Evolutionary conservation across 2,329 filamentous ascomycete genomes (phyloP), one percentile per base, ranked within the genome.

Genomic region (Aphanocladium album): DNA sequence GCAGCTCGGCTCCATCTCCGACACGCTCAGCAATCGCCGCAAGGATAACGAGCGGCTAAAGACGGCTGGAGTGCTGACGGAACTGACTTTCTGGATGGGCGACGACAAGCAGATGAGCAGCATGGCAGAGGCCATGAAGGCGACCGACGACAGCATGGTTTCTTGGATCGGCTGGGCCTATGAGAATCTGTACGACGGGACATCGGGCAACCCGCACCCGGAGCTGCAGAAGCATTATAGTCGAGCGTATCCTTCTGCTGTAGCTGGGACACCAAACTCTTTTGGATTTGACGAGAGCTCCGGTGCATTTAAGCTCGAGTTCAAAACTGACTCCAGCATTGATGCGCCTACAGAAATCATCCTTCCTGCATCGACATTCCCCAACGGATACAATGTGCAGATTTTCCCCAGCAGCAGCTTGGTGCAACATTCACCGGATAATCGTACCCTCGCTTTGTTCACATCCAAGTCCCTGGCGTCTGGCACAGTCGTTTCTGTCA

Each of bases 121-220:
- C 19, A 58, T 65, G 16, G 59, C 43, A 11, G 62, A 65, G 8
- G 64, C 62, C 27, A 50, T 65, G 60, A 35, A 51, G 35, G 64
- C 64, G 1, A 60, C 62, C 7, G 64, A 65, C 43, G 61, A 54
- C 23, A 51, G 55, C 61, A 64, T 65, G 62, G 49, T 65, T 5
- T 65, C 64, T 5, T 65, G 64, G 64, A 61, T 64, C 12, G 64
- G 64, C 23, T 64, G 64, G 64, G 64, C 64, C 14, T 65, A 65
- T 45, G 64, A 64, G 51, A 65, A 65, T 27, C 61, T 65, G 14
- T 65, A 65, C 55, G 45, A 64, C 25, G 61, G 62, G 46, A 51
- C 61, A 1, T 47, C 62, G 5, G 64, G 62, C 14, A 49, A 58
- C 51, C 61, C 64, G 11, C 23, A 62, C 16, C 60, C 64, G 1